Conservation (phyloP, 805 yeast genomes). For the Lachancea mirantina region DNA sequence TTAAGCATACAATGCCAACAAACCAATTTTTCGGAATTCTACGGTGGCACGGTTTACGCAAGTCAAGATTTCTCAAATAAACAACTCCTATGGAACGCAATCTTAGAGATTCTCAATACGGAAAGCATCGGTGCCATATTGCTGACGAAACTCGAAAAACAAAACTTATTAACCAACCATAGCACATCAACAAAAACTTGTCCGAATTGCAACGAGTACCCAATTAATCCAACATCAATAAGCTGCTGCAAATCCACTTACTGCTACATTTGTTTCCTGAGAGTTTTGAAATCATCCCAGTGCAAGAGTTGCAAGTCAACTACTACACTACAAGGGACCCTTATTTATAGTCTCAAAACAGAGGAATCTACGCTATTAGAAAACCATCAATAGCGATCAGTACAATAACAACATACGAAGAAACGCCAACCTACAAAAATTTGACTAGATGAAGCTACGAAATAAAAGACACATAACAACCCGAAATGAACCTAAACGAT, state of each 20-base stretch:
- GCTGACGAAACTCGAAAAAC: background rate
- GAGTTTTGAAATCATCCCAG: constrained; percentile 12
- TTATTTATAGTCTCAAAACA: too few relatives aligned
- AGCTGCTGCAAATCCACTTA: constrained; percentile 16
- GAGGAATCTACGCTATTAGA: too few relatives aligned
- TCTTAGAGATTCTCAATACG: constrained; percentile 21
- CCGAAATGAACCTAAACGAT: too few relatives aligned
- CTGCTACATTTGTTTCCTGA: constrained; percentile 20
- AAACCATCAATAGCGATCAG: too few relatives aligned
- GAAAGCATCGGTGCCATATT: background rate
- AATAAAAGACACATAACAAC: too few relatives aligned
- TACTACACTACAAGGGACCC: too few relatives aligned
- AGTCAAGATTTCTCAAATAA: constrained; percentile 24
- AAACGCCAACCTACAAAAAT: too few relatives aligned
- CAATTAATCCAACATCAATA: constrained; percentile 16
- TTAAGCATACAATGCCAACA: constrained; percentile 7
- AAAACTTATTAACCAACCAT: background rate
- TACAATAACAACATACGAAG: too few relatives aligned
- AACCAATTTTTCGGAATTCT: constrained; percentile 7
- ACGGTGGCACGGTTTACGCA: constrained; percentile 16
- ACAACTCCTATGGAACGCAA: constrained; percentile 28
- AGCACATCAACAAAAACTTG: constrained; percentile 8
- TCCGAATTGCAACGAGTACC: constrained; percentile 15
- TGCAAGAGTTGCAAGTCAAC: constrained; percentile 13
- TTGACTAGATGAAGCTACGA: too few relatives aligned